These are phyloP conservation scores for Hypoxylon crocopeplum DNA, from an alignment of 495 filamentous ascomycete species.

Conservation along the genomic window DNA sequence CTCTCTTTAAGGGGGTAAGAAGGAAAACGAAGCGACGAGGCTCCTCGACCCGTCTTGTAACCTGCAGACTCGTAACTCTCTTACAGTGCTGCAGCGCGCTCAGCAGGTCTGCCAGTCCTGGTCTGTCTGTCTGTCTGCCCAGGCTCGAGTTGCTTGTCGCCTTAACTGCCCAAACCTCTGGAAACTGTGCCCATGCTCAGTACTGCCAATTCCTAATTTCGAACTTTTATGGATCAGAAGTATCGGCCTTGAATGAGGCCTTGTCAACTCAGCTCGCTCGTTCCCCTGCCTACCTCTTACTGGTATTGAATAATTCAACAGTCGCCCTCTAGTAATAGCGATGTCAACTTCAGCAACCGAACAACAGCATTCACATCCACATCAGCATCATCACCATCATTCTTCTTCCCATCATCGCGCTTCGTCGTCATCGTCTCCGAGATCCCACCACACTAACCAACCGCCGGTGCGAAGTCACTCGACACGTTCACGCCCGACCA, in stretches of 20 bases:
- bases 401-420: conserved; percentile 21
- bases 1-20: too few species aligned
- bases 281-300: neutral
- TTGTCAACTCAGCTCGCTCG: conserved; percentile 16
- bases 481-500: conserved; percentile 42
- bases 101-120: too few species aligned
- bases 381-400: conserved; percentile 29
- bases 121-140: neutral
- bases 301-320: conserved; percentile 24
- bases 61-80: too few species aligned
- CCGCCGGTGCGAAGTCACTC: conserved; percentile 38
- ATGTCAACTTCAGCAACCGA: conserved; percentile 38
- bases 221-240: conserved; percentile 27
- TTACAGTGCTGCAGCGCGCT: too few species aligned
- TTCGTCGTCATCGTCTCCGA: conserved; percentile 26
- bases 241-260: conserved; percentile 23
- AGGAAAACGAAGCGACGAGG: too few species aligned
- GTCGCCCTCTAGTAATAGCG: too few species aligned
- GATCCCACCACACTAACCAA: conserved; percentile 29
- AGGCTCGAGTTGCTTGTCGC: neutral
- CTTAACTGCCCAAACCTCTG: neutral
- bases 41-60: too few species aligned
- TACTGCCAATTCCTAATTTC: conserved; percentile 11
- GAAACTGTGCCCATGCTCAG: conserved; percentile 23
- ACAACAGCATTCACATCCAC: conserved; percentile 30